These are phyloP conservation scores for Glonium stellatum DNA, from an alignment of 495 filamentous ascomycete species.

Conservation along the genomic window DNA sequence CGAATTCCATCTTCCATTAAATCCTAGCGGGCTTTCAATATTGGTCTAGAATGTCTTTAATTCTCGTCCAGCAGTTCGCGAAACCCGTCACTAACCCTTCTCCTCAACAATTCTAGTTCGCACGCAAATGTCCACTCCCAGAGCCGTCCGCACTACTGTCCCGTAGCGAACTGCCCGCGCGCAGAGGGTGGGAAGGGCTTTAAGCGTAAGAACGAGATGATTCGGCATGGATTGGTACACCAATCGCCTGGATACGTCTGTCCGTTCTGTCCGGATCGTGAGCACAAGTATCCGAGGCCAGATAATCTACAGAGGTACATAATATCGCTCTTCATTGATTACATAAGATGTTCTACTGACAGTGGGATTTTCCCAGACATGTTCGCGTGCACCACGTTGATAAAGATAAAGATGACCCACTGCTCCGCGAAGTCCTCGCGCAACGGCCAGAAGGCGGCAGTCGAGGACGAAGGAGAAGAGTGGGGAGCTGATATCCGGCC, in stretches of 20 bases:
- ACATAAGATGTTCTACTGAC: not conserved
- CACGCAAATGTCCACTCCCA: conserved; percentile 95
- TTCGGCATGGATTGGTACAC: conserved; percentile 90
- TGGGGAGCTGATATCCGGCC: conserved; percentile 17
- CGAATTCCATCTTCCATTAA: not conserved
- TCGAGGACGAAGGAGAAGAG: conserved; percentile 70
- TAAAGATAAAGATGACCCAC: conserved; percentile 76
- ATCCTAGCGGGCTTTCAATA: not conserved
- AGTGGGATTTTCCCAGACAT: conserved; percentile 48
- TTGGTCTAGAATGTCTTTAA: not conserved
- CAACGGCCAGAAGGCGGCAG: conserved; percentile 80
- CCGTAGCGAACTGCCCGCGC: conserved; percentile 69
- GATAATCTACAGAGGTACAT: conserved; percentile 91
- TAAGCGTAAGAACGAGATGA: conserved; percentile 99
- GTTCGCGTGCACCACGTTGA: conserved; percentile 84
- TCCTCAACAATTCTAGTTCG: conserved; percentile 56
- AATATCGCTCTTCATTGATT: not conserved
- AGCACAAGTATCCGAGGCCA: conserved; percentile 93
- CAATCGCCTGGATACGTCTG: conserved; percentile 94
- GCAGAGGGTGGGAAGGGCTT: conserved; percentile 86
- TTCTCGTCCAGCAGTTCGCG: not conserved
- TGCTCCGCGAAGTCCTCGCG: conserved; percentile 69
- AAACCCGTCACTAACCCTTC: not conserved
- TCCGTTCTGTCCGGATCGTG: conserved; percentile 90
- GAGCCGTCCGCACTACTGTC: conserved; percentile 84